Base-by-base conservation (phyloP, 495 filamentous ascomycete species). In the Penicillium flavigenum region DNA sequence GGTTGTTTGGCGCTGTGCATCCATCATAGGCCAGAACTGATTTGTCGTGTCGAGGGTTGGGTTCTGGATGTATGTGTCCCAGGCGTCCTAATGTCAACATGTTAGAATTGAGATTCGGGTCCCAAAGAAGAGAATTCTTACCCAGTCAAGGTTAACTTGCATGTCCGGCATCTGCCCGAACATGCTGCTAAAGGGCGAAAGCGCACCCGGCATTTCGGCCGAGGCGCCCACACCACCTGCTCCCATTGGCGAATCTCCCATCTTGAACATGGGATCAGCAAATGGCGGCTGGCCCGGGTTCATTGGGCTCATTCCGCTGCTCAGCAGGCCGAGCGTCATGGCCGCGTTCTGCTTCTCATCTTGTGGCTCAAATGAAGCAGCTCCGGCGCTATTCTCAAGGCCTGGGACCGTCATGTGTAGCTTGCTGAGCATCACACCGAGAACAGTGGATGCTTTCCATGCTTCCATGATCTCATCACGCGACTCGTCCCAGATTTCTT, bases 381-480 rank as follows among this genome's bases (percentile, higher is more conserved):
- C 47, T 4, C 51, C 60, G 38, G 64, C 41, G 39, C 57, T 62
- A 16, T 47, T 70, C 16, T 75, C 74, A 46, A 63, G 27, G n/a
- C 58, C 51, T 7, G 63, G 62, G 39, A 51, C 62, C 38, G 53
- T 67, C 67, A 69, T 73, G 49, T 84, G 86, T 54, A 96, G 70
- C 67, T 92, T 91, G 27, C 79, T 77, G 38, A 96, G 73, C 85
- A 96, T 94, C 42, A 94, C 85, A 9, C 82, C 82, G 7, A 97
- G 78, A 14, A 89, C 80, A n/a, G 78, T 82, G 19, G 83, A 82
- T 16, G 90, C 92, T 71, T 96, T 97, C 72, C 85, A 91, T 0
- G 92, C 90, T 58, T 96, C 92, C 70, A 96, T 88, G n/a, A 85
- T 91, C 41, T 85, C 78, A 49, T 93, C 86, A 0, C 82, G 79